Evolutionary conservation across 331 rosid genomes (phyloP).

Genomic region (Dryas integrifolia): DNA sequence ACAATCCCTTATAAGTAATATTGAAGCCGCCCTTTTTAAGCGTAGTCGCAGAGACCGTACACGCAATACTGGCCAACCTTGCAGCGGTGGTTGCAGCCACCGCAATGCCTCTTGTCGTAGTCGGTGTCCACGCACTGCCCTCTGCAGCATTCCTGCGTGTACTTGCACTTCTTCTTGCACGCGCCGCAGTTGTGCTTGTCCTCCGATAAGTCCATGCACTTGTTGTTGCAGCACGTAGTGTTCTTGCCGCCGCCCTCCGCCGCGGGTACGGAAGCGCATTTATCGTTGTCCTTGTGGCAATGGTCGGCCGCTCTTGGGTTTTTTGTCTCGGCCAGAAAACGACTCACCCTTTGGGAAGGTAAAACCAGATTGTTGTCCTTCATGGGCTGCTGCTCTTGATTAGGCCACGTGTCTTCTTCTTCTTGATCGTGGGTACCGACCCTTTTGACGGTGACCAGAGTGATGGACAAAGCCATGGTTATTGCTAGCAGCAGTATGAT

Average conservation of each 20-base stretch:
- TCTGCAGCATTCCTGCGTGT: conserved; percentile 58
- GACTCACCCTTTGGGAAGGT: conserved; percentile 56
- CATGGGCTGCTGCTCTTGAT: background rate
- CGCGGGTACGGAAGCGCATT: conserved; percentile 26
- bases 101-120: conserved; percentile 80
- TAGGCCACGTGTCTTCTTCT: conserved; percentile 4
- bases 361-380: conserved; percentile 6
- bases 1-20: background rate
- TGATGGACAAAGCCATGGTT: conserved; percentile 74
- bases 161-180: conserved; percentile 72
- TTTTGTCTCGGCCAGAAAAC: conserved; percentile 44
- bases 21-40: conserved; percentile 28
- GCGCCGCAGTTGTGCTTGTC: conserved; percentile 65
- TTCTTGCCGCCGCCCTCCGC: conserved; percentile 15
- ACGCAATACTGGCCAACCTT: conserved; percentile 36
- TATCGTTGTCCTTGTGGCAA: conserved; percentile 53
- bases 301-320: conserved; percentile 53
- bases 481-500: conserved; percentile 48
- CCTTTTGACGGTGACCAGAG: conserved; percentile 49
- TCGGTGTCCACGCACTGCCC: conserved; percentile 54
- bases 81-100: conserved; percentile 58
- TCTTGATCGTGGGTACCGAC: background rate
- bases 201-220: conserved; percentile 52
- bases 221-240: conserved; percentile 73
- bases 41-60: conserved; percentile 68